phyloP scores from a whole-genome alignment of 805 yeast genomes.

The Ogataea ramenticola region DNA sequence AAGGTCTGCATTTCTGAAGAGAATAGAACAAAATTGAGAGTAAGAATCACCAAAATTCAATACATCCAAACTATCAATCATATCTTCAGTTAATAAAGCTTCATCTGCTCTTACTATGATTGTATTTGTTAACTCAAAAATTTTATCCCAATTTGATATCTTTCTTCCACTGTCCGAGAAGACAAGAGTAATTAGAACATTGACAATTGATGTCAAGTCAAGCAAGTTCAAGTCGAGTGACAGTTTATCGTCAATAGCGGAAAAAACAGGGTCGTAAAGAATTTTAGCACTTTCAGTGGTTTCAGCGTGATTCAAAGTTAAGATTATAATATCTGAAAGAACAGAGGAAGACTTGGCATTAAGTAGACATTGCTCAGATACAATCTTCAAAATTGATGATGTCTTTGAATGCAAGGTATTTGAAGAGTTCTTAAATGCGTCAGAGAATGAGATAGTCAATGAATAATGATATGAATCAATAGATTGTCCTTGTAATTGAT shows the following conservation, averaged over 20 bases:
- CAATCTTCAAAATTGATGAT: constrained; percentile 36
- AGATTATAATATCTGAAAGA: constrained; percentile 53
- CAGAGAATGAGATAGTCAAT: constrained; percentile 55
- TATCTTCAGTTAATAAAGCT: constrained; percentile 1
- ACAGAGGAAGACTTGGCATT: constrained; percentile 30
- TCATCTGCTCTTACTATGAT: constrained; percentile 6
- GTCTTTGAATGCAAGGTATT: constrained; percentile 74
- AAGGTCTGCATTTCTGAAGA: constrained; percentile 50
- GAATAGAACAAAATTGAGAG: constrained; percentile 38
- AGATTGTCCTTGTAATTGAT: constrained; percentile 17
- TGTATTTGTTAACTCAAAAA: constrained; percentile 6
- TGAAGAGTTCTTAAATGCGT: constrained; percentile 65
- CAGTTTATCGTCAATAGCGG: constrained; percentile 8
- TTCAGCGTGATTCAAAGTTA: constrained; percentile 46
- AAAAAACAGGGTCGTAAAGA: constrained; percentile 32
- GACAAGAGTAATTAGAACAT: constrained; percentile 38
- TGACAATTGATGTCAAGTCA: constrained; percentile 25
- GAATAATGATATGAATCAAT: constrained; percentile 46
- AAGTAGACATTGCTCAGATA: constrained; percentile 16
- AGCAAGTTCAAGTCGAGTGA: constrained; percentile 5
- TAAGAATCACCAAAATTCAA: constrained; percentile 20
- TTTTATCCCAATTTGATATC: constrained; percentile 42
- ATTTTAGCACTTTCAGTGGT: constrained; percentile 34
- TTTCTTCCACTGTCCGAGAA: constrained; percentile 71
- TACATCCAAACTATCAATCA: constrained; percentile 4